Evolutionary conservation across 345 rosid genomes (phyloP).

Genomic region (Salix purpurea): DNA sequence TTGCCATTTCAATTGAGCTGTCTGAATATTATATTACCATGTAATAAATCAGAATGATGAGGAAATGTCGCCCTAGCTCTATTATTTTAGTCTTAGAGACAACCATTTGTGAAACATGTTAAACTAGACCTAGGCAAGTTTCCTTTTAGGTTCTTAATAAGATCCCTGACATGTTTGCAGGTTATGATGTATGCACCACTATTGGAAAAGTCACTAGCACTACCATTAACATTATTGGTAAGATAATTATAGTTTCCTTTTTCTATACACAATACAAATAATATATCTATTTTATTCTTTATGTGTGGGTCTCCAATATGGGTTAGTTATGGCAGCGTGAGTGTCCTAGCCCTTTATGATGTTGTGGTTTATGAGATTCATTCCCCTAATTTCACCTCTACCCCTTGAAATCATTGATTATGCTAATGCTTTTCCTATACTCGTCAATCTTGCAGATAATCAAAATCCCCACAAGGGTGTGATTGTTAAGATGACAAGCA

Average conservation of each 20-base stretch:
- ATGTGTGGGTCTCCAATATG: neutral
- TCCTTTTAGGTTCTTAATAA: constrained; percentile 8
- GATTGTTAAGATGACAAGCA: constrained; percentile 60
- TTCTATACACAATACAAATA: neutral
- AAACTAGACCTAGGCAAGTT: neutral
- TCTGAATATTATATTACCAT: neutral
- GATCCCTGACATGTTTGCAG: constrained; percentile 39
- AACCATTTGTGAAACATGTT: neutral
- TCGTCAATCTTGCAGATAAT: constrained; percentile 44
- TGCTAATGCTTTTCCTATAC: constrained; percentile 19
- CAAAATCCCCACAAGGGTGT: constrained; percentile 76
- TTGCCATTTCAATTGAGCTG: neutral
- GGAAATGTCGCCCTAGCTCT: neutral
- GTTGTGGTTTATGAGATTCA: neutral
- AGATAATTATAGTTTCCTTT: constrained; percentile 13
- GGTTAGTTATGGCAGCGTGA: neutral
- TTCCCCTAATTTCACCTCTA: neutral
- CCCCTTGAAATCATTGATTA: constrained; percentile 9
- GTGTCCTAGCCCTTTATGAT: neutral
- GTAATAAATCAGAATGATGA: neutral
- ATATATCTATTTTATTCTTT: neutral
- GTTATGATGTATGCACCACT: constrained; percentile 76
- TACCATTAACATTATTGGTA: constrained; percentile 53
- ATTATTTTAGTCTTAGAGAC: neutral
- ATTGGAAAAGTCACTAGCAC: constrained; percentile 60